phyloP scores from a whole-genome alignment of 2,329 filamentous ascomycete species.

The Dothistroma septosporum region DNA sequence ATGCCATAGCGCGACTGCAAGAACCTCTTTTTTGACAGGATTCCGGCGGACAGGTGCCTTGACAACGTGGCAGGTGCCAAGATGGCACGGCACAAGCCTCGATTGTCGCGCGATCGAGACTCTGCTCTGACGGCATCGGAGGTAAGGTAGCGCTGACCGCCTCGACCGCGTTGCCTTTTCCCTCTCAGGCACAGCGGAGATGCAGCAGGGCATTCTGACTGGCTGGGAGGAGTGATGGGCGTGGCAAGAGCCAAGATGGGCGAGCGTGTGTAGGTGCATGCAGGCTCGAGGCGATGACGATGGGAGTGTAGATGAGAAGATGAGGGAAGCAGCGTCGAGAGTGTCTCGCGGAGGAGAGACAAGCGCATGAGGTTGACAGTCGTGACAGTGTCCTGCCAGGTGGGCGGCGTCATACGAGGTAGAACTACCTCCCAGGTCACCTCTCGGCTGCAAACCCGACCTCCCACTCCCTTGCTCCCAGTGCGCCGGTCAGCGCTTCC shows the following conservation, averaged over 20 bases:
- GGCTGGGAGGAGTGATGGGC: background rate
- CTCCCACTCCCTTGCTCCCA: too few relatives aligned
- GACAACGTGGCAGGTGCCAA: background rate
- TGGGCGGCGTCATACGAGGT: too few relatives aligned
- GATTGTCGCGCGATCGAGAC: background rate
- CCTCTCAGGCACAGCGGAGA: background rate
- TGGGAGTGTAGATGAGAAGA: background rate
- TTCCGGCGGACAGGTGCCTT: background rate
- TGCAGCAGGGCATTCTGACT: background rate
- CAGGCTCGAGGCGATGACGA: background rate
- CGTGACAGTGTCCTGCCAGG: too few relatives aligned
- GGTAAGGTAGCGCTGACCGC: background rate
- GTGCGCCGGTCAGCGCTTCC: too few relatives aligned
- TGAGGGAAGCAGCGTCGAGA: too few relatives aligned
- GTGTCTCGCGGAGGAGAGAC: too few relatives aligned
- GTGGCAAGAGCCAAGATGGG: background rate
- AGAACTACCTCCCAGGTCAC: too few relatives aligned
- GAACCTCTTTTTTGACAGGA: background rate
- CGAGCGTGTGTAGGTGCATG: background rate
- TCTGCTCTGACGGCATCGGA: background rate
- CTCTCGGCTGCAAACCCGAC: too few relatives aligned
- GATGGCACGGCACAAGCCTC: background rate
- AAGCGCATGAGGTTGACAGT: too few relatives aligned
- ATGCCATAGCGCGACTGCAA: background rate
- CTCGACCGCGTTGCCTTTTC: slow-evolving; percentile 1